Evolutionary conservation across 2,329 filamentous ascomycete species (phyloP).

Genomic region (Cyanodermella asteris): DNA sequence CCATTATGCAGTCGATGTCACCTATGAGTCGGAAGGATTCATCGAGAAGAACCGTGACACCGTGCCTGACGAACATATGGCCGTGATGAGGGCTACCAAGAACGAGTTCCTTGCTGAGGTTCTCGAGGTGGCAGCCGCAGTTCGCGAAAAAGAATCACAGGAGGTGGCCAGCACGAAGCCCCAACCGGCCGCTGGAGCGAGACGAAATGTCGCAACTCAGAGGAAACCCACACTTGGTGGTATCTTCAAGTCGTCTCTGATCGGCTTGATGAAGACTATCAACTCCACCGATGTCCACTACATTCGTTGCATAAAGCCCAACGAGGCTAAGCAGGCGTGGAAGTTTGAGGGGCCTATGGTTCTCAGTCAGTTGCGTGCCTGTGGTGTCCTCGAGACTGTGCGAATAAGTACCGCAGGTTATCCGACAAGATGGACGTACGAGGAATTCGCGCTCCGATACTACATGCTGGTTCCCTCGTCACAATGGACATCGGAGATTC

Average conservation of each 20-base stretch:
- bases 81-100: slow-evolving; percentile 61
- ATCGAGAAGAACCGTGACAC: slow-evolving; percentile 99
- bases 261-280: slow-evolving; percentile 95
- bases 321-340: slow-evolving; percentile 91
- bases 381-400: slow-evolving; percentile 95
- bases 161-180: slow-evolving; percentile 49
- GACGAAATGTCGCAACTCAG: slow-evolving; percentile 79
- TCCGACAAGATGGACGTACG: slow-evolving; percentile 94
- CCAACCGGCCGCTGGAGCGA: slow-evolving; percentile 48
- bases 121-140: slow-evolving; percentile 61
- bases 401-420: slow-evolving; percentile 95
- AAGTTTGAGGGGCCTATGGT: slow-evolving; percentile 99
- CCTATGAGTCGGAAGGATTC: slow-evolving; percentile 96
- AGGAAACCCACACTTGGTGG: slow-evolving; percentile 92
- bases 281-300: slow-evolving; percentile 97
- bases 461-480: slow-evolving; percentile 90
- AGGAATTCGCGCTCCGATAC: slow-evolving; percentile 91
- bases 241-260: slow-evolving; percentile 95
- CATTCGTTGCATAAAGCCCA: slow-evolving; percentile 97
- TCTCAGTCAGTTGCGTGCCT: slow-evolving; percentile 84
- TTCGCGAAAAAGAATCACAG: slow-evolving; percentile 67
- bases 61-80: slow-evolving; percentile 94
- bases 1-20: slow-evolving; percentile 94
- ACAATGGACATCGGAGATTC: slow-evolving; percentile 83
- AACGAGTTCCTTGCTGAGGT: slow-evolving; percentile 74